Evolutionary conservation across 2,329 filamentous ascomycete genomes (phyloP).

Genomic region (Diplodia scrobiculata): DNA sequence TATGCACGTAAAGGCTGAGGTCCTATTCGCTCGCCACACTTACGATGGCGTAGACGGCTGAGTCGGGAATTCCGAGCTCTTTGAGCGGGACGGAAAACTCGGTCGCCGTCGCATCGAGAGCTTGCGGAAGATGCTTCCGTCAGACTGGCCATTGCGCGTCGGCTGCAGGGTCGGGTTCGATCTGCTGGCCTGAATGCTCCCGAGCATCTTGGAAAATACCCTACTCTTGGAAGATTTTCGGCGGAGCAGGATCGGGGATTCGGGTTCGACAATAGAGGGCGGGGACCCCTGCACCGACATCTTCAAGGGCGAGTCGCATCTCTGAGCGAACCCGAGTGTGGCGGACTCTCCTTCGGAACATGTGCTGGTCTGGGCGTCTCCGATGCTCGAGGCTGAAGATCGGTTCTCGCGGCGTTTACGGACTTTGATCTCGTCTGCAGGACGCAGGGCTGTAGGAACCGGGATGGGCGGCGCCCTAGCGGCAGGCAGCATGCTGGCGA

Average conservation of each 20-base stretch:
- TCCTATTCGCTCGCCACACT: neutral
- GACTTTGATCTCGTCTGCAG: conserved; percentile 28
- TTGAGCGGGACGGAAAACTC: conserved; percentile 32
- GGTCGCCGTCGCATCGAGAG: conserved; percentile 38
- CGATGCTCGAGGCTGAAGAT: conserved; percentile 20
- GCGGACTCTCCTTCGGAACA: neutral
- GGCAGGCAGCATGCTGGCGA: conserved; percentile 22
- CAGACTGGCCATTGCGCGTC: conserved; percentile 33
- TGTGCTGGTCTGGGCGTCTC: neutral
- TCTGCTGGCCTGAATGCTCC: conserved; percentile 31
- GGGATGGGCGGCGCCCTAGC: conserved; percentile 20
- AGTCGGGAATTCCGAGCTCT: conserved; percentile 38
- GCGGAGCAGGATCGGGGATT: conserved; percentile 14
- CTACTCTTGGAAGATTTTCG: conserved; percentile 32
- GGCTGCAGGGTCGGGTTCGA: conserved; percentile 29
- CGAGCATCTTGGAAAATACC: conserved; percentile 31
- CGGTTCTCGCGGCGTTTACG: conserved; percentile 27
- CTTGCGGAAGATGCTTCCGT: conserved; percentile 37
- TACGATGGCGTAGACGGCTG: conserved; percentile 32
- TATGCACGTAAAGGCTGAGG: neutral
- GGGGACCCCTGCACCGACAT: neutral
- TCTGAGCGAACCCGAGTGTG: conserved; percentile 1
- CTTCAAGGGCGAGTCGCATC: neutral
- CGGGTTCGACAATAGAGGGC: neutral
- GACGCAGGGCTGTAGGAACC: conserved; percentile 22